Percentiles rank a stretch among this genome's conserved stretches.
phyloP scores from a whole-genome alignment of 768 basidiomycete genomes.

The Suillus placidus region DNA sequence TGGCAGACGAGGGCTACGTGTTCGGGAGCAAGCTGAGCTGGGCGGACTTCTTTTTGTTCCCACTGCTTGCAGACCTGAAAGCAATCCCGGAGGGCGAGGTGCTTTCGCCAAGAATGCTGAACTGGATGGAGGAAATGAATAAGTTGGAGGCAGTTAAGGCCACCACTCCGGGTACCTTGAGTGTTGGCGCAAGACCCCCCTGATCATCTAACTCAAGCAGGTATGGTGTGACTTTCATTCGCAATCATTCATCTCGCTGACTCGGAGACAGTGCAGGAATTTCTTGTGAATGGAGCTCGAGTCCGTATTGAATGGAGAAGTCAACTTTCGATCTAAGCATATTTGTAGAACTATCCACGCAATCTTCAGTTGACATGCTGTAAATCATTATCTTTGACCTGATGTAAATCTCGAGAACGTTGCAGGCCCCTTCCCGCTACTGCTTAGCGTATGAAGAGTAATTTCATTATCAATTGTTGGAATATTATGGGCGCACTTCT shows the following conservation, averaged over 20 bases:
- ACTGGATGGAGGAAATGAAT: slow-evolving; percentile 31
- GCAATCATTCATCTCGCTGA: background rate
- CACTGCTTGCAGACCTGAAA: slow-evolving; percentile 33
- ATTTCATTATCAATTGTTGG: background rate
- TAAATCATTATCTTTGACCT: background rate
- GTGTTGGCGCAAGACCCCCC: slow-evolving; percentile 29
- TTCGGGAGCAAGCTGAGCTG: slow-evolving; percentile 32
- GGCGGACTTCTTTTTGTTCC: slow-evolving; percentile 38
- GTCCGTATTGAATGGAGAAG: background rate
- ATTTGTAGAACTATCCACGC: background rate
- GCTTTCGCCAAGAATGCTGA: slow-evolving; percentile 24
- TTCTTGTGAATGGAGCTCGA: background rate
- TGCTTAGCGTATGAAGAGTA: background rate
- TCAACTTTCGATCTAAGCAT: background rate
- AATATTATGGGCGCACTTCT: background rate
- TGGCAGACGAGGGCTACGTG: slow-evolving; percentile 31
- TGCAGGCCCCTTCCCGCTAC: background rate
- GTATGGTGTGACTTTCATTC: slow-evolving; percentile 1
- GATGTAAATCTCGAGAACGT: background rate
- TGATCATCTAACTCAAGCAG: slow-evolving; percentile 9
- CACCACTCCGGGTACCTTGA: slow-evolving; percentile 29
- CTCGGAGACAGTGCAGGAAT: background rate
- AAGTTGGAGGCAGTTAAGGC: slow-evolving; percentile 26
- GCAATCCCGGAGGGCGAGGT: slow-evolving; percentile 30
- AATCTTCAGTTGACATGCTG: background rate